These are phyloP conservation scores for Glycine tomentella DNA, from an alignment of 306 rosid species.

Conservation along the genomic window DNA sequence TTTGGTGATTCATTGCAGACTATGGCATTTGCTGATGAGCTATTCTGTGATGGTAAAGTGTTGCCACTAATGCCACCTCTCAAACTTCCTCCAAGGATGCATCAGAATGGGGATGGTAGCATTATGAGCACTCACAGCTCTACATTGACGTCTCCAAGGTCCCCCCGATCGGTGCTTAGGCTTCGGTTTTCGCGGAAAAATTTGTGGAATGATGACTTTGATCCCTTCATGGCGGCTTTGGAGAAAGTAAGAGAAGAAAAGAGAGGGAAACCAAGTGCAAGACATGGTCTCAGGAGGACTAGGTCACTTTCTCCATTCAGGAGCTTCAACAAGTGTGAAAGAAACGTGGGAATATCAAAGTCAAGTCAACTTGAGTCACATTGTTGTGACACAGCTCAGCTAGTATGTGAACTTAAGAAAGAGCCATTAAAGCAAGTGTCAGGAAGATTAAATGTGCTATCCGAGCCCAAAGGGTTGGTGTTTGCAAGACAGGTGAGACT, in stretches of 20 bases:
- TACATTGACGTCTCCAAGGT: conserved; percentile 52
- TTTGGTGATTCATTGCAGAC: conserved; percentile 51
- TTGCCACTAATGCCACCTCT: conserved; percentile 67
- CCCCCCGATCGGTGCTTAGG: conserved; percentile 52
- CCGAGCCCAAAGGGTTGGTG: conserved; percentile 66
- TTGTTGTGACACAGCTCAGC: conserved; percentile 8
- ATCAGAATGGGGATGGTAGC: conserved; percentile 43
- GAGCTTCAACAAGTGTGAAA: conserved; percentile 32
- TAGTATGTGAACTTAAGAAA: too few relatives aligned
- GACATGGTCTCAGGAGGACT: conserved; percentile 50
- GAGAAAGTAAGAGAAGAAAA: conserved; percentile 65
- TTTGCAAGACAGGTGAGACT: conserved; percentile 58
- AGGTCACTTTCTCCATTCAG: conserved; percentile 59
- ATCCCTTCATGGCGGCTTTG: conserved; percentile 83
- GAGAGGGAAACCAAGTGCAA: conserved; percentile 48
- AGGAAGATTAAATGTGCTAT: conserved; percentile 40
- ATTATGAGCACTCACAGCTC: conserved; percentile 40
- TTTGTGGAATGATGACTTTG: conserved; percentile 81
- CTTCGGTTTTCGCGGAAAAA: conserved; percentile 47
- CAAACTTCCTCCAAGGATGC: conserved; percentile 82
- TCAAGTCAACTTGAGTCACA: conserved; percentile 39
- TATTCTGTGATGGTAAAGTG: conserved; percentile 78
- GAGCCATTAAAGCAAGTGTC: conserved; percentile 19
- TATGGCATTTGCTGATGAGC: conserved; percentile 88
- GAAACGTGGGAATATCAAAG: conserved; percentile 13